Base-by-base conservation (phyloP, 2,329 filamentous ascomycete species). In the Ophiostoma fasciatum region DNA sequence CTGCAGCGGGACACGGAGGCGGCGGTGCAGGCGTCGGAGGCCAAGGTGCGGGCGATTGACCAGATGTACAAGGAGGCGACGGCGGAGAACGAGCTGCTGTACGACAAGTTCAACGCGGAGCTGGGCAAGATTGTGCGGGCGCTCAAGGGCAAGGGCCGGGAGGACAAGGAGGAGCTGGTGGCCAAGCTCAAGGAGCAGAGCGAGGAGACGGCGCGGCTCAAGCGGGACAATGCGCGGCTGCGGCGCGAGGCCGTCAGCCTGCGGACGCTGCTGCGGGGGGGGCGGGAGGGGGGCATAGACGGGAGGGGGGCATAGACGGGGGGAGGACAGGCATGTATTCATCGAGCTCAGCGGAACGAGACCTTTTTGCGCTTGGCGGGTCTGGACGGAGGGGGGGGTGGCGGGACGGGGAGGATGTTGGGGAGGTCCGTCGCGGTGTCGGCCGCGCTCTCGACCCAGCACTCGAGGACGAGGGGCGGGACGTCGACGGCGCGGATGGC, bases 51-150 rank as follows among this genome's bases (percentile, higher is more conserved):
- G 48, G 79, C 80, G 28, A 73, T 94, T 36, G 87, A 94, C 52
- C 82, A 92, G 57, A 62, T 94, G 35, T 93, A 92, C 60, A 81
- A 83, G 45, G 84, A 94, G 51, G 73, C 78, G 13, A 84, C 77
- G 48, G 82, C 83, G 0, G 88, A 96, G 62, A 96, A 94, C 48
- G 87, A 94, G 58, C 71, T 88, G 21, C 64, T 96, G 37, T 94
- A 94, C 55, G 81, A 88, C 46, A 78, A 78, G 42, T 94, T 94
- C 63, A 94, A 94, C 49, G 72, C 75, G n/a, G 88, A 94, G 58
- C 61, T 96, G 32, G 79, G 74, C 47, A 84, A 81, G 61, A 82
- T 94, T 41, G 66, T 85, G 29, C 79, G 74, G 53, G 82, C 78
- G 28, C 66, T 90, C 32, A 74, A 74, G 53, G 71, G 71, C 41